Evolutionary conservation across 2,329 filamentous ascomycete genomes (phyloP).

Genomic region (Botrytis tulipae): DNA sequence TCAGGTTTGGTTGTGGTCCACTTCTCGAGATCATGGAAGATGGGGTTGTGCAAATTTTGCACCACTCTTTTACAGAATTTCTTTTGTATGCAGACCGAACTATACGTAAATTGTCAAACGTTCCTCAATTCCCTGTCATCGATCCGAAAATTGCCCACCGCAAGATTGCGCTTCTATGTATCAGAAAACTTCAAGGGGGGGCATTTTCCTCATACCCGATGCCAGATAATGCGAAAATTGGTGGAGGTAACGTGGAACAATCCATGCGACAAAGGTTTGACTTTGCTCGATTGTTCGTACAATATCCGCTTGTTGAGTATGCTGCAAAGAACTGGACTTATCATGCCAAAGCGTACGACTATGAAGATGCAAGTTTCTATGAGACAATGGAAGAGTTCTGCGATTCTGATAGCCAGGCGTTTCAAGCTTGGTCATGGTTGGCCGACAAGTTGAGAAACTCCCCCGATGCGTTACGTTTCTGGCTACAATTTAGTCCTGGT

Average conservation of each 20-base stretch:
- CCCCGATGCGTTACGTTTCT: accelerated
- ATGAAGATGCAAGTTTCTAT: conserved; percentile 24
- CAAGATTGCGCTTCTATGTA: neutral
- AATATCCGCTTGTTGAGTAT: conserved; percentile 28
- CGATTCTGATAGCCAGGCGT: conserved; percentile 19
- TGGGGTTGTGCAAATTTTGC: conserved; percentile 46
- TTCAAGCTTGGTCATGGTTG: conserved; percentile 25
- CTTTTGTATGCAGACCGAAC: conserved; percentile 35
- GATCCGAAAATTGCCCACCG: conserved; percentile 13
- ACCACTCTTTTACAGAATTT: conserved; percentile 51
- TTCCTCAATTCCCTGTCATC: conserved; percentile 21
- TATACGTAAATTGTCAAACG: neutral
- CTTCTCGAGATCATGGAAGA: conserved; percentile 47
- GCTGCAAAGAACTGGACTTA: conserved; percentile 24
- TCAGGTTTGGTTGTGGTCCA: conserved; percentile 42
- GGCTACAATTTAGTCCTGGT: neutral
- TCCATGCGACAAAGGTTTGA: neutral
- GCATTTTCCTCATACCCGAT: neutral
- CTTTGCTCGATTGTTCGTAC: neutral
- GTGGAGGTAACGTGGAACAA: neutral
- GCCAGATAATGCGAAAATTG: no score
- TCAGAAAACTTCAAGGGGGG: conserved; percentile 13
- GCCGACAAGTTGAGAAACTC: neutral
- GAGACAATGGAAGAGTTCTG: conserved; percentile 23
- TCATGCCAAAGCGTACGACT: conserved; percentile 25